Conservation (phyloP, 164 flowering plant genomes). For the Akebia trifoliata region DNA sequence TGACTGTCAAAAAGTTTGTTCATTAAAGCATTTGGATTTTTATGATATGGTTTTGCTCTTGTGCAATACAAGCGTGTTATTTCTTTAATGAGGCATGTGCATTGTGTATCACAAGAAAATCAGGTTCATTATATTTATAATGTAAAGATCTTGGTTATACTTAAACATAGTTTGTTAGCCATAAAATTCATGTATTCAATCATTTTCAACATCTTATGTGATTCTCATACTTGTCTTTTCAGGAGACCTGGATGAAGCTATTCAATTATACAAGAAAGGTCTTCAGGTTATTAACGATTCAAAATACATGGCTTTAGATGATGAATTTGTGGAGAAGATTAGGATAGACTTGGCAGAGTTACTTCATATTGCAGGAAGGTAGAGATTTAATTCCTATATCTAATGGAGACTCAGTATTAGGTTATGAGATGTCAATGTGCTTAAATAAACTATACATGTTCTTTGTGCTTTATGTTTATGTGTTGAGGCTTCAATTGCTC, state of each 20-base stretch:
- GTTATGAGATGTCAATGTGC: background rate
- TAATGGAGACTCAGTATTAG: constrained; percentile 5
- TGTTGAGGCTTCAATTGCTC: too few relatives aligned
- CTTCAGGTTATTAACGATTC: constrained; percentile 58
- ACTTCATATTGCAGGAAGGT: constrained; percentile 89
- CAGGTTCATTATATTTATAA: too few relatives aligned
- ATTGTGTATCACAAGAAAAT: too few relatives aligned
- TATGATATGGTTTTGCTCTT: too few relatives aligned
- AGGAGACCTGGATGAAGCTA: constrained; percentile 74
- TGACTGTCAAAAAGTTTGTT: too few relatives aligned
- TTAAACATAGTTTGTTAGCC: background rate
- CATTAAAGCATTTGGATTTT: too few relatives aligned
- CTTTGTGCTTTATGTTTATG: background rate
- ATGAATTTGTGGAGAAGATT: constrained; percentile 62
- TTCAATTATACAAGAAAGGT: constrained; percentile 53
- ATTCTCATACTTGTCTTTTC: constrained; percentile 17
- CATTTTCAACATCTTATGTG: background rate
- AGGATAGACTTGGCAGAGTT: constrained; percentile 82
- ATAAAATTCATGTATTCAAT: background rate
- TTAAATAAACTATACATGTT: constrained; percentile 1
- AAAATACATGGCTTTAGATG: constrained; percentile 49
- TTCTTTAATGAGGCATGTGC: too few relatives aligned
- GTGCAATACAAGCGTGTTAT: too few relatives aligned
- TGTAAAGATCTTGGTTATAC: too few relatives aligned
- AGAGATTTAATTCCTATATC: constrained; percentile 12